Conservation (phyloP, 371 early-diverging fungal genomes). For the Umbelopsis sp. region DNA sequence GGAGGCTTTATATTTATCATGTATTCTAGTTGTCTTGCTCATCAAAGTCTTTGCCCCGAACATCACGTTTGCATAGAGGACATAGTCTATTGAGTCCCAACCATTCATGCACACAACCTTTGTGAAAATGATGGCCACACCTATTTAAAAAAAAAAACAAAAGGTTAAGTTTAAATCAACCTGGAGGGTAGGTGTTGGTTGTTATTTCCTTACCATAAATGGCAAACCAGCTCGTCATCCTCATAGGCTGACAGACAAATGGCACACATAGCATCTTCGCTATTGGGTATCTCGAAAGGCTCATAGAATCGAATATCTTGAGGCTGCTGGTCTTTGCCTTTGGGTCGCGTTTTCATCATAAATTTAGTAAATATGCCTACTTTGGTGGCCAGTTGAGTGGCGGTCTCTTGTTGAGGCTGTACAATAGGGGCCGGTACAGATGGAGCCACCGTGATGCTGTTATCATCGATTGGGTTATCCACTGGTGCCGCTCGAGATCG, state of each 20-base stretch:
- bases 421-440: neutral
- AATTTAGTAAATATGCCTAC: conserved; percentile 8
- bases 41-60: conserved; percentile 32
- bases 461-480: conserved; percentile 1
- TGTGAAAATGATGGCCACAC: conserved; percentile 45
- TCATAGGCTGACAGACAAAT: conserved; percentile 71
- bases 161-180: too few species aligned
- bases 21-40: conserved; percentile 21
- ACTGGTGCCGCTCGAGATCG: conserved; percentile 22
- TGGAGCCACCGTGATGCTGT: conserved; percentile 2
- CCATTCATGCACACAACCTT: conserved; percentile 39
- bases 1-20: neutral
- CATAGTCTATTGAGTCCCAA: conserved; percentile 36
- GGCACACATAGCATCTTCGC: conserved; percentile 60
- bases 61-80: conserved; percentile 40
- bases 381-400: conserved; percentile 1
- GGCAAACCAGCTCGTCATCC: conserved; percentile 62
- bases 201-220: conserved; percentile 45
- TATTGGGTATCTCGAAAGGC: conserved; percentile 40
- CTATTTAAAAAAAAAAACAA: conserved; percentile 17
- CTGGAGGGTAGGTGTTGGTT: too few species aligned
- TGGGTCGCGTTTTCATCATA: conserved; percentile 13
- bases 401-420: conserved; percentile 14
- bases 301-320: conserved; percentile 25
- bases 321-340: conserved; percentile 33